phyloP scores from a whole-genome alignment of 169 alveolate genomes.

The Plasmodium coatneyi region DNA sequence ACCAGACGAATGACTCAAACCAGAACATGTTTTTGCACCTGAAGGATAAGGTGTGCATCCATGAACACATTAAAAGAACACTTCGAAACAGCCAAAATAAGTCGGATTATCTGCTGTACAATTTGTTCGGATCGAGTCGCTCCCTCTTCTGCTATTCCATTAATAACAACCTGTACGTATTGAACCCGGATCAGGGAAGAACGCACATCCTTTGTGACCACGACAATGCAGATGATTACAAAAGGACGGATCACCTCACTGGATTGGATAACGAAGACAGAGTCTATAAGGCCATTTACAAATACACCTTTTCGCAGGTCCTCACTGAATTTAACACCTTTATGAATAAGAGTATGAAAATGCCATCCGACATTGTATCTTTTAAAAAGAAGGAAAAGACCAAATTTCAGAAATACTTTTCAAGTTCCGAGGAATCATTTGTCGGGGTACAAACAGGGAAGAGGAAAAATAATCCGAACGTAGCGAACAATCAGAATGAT shows the following conservation, averaged over 20 bases:
- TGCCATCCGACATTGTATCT: constrained; percentile 40
- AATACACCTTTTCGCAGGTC: constrained; percentile 61
- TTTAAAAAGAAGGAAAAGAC: constrained; percentile 33
- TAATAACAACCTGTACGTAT: constrained; percentile 58
- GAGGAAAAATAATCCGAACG: background rate
- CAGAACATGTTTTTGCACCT: constrained; percentile 12
- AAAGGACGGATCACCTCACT: constrained; percentile 37
- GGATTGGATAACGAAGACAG: constrained; percentile 30
- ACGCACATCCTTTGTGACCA: constrained; percentile 28
- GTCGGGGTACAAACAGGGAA: background rate
- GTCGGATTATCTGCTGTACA: constrained; percentile 52
- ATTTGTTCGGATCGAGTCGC: constrained; percentile 53
- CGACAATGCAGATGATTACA: constrained; percentile 39
- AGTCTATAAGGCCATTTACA: constrained; percentile 59
- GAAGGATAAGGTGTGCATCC: constrained; percentile 58
- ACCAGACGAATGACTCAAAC: constrained; percentile 56
- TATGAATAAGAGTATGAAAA: constrained; percentile 13
- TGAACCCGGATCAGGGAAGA: constrained; percentile 10
- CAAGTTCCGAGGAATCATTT: constrained; percentile 16
- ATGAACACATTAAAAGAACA: constrained; percentile 66
- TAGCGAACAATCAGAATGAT: background rate
- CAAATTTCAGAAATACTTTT: constrained; percentile 44
- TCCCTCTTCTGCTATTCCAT: constrained; percentile 61
- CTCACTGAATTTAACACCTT: constrained; percentile 26
- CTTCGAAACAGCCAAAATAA: constrained; percentile 59